Evolutionary conservation across 2,329 filamentous ascomycete genomes (phyloP), one percentile per base, ranked within the genome.

Genomic region (Fusarium sp.): DNA sequence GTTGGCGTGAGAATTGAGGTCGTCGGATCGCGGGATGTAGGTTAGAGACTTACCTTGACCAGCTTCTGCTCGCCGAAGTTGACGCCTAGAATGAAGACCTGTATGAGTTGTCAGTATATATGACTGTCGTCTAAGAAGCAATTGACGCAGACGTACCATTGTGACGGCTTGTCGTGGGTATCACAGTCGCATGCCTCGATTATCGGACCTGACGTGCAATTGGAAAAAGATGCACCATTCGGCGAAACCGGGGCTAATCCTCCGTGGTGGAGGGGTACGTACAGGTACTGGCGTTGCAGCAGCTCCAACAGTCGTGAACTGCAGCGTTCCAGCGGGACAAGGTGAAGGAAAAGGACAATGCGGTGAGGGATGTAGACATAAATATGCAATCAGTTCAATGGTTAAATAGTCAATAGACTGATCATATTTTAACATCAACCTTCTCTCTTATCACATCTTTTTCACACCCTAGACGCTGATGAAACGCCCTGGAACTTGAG

Each of bases 21-120:
- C 37, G 38, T n/a, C 45, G 25, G 30, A 60, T 50, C 30, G 62
- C 65, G 50, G 25, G 43, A 33, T 11, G 40, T 45, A n/a, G 20
- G 33, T 10, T n/a, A 52, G 45, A 7, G 45, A 68, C 85, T 82
- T 90, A 94, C 95, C 88, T 93, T 93, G 82, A 98, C 92, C 80
- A 98, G 90, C 84, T 92, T 92, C 79, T 87, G 86, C 86, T 98
- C 95, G 78, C 90, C 86, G 87, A 98, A 98, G 86, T 93, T 95
- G 86, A 94, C 88, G 79, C 94, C 94, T 80, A 96, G 88, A 80
- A 98, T 92, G 87, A 97, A 94, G 80, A 95, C 93, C 94, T 95
- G 47, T 3, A 25, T 38, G 17, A 15, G 33, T 22, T 10, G 54
- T 68, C 15, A 72, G 27, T 22, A 4, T 25, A 17, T 4, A 30